These are phyloP conservation scores for Cytospora chrysosperma DNA, from an alignment of 2,329 filamentous ascomycete species.

Conservation along the genomic window DNA sequence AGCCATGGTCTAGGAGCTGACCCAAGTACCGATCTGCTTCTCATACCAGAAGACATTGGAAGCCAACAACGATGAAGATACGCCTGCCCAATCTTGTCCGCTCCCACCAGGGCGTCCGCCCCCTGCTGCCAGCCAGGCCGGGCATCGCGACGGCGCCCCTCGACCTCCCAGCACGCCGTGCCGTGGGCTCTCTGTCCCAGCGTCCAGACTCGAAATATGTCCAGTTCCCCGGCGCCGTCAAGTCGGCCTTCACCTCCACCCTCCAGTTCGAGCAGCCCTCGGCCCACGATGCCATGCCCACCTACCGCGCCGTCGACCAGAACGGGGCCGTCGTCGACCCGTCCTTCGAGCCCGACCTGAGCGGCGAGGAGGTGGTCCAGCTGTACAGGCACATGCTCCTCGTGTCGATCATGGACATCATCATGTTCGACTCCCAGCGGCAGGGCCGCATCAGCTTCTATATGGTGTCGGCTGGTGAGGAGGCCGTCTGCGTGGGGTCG, in stretches of 20 bases:
- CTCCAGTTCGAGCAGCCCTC: conserved; percentile 77
- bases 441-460: conserved; percentile 96
- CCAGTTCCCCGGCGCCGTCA: conserved; percentile 90
- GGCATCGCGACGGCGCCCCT: conserved; percentile 14
- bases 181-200: conserved; percentile 53
- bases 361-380: conserved; percentile 59
- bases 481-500: conserved; percentile 88
- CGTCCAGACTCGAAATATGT: conserved; percentile 55
- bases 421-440: conserved; percentile 97
- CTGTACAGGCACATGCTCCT: conserved; percentile 66
- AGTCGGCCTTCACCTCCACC: conserved; percentile 83
- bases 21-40: not conserved
- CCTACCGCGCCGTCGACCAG: conserved; percentile 89
- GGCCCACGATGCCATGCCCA: conserved; percentile 74
- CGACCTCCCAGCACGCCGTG: conserved; percentile 32
- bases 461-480: conserved; percentile 93
- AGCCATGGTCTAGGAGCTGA: not conserved
- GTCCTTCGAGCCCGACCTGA: conserved; percentile 65
- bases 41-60: not conserved
- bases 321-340: conserved; percentile 81
- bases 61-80: conserved; percentile 19
- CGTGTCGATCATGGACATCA: conserved; percentile 84
- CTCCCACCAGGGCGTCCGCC: conserved; percentile 23
- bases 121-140: conserved; percentile 9
- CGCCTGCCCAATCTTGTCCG: conserved; percentile 20